Base-by-base conservation (phyloP, 1,284 basidiomycete species). In the Microstroma glucosiphilum region DNA sequence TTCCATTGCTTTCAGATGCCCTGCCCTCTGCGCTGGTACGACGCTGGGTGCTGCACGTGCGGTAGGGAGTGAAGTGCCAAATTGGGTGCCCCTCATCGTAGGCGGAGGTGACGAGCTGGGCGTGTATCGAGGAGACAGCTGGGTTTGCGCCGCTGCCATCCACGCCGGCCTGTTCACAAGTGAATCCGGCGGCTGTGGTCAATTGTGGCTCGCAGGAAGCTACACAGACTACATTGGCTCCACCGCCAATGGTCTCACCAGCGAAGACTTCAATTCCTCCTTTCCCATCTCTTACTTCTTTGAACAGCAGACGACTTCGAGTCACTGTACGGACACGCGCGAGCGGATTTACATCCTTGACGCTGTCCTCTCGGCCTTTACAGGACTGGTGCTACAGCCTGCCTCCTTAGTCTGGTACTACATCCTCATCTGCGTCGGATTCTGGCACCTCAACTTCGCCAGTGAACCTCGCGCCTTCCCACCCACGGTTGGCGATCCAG, bases 81-180 rank as follows among this genome's bases (percentile, higher is more conserved):
- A 85, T 46, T 89, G 86, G 69, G 83, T 85, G 21, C 88, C 90
- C 6, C 82, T 92, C 23, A 83, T 93, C 57, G 88, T 93, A 1
- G 91, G 91, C 9, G 91, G 91, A 15, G 26, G 13, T 9, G 65
- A 68, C 53, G 60, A 51, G 0, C 53, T 59, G 6, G 37, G 59
- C 9, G 90, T 89, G 2, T 92, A 92, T 72, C 83, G 91, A 70
- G 89, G 86, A 0, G 91, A 93, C 76, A 87, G 84, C 58, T 93
- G 92, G 77, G 84, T 92, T 41, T 93, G 91, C 76, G 86, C 89
- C 42, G 86, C 90, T 49, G 90, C 90, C n/a, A 83, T 88, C 41
- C 66, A 62, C 74, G 90, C 89, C 25, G 90, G 89, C 15, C 70
- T 89, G 30, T 83, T 89, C 63, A 84, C 82, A 60, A 82, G 87